Evolutionary conservation across 2,329 filamentous ascomycete genomes (phyloP), one percentile per base, ranked within the genome.

Genomic region (Cadophora malorum): DNA sequence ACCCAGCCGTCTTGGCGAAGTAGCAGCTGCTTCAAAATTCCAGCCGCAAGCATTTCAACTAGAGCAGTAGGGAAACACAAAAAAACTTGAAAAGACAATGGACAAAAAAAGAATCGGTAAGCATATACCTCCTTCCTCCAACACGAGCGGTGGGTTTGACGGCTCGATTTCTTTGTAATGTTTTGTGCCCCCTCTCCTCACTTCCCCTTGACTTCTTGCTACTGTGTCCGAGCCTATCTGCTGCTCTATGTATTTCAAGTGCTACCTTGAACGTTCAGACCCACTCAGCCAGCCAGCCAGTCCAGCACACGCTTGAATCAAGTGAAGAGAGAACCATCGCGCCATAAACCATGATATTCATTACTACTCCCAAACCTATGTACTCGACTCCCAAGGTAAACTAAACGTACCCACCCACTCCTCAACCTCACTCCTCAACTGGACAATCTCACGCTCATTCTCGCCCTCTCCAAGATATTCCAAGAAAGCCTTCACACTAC

Each of bases 331-430:
- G 5, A 19, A n/a, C 6, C 16, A 4, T 25, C 41, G 33, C 21
- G 35, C 56, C 56, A 59, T 59, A 25, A 41, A 23, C 56, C 35
- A 45, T 59, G 35, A 59, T 19, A 25, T 59, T 59, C 21, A 59
- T 41, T 58, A 58, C 31, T 38, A 35, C 55, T 41, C 33, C 56
- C 33, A 14, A 47, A 50, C 61, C 52, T 67, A 67, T 63, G 69
- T 66, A 66, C 67, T 63, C 25, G 53, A 69, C 65, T 86, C 84
- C 90, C 90, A 93, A 12, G 91, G 91, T 72, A 92, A 79, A 3
- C 88, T 85, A 76, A 92, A 93, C 1, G 90, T 92, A 63, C 90
- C 87, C 12, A 92, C 90, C 91, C 91, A 94, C 74, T 91, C 89
- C 73, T 89, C 87, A n/a, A 94, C 90, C 80, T 93, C 91, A 71